Conservation (phyloP, 1,284 basidiomycete genomes). For the Grifola frondosa region DNA sequence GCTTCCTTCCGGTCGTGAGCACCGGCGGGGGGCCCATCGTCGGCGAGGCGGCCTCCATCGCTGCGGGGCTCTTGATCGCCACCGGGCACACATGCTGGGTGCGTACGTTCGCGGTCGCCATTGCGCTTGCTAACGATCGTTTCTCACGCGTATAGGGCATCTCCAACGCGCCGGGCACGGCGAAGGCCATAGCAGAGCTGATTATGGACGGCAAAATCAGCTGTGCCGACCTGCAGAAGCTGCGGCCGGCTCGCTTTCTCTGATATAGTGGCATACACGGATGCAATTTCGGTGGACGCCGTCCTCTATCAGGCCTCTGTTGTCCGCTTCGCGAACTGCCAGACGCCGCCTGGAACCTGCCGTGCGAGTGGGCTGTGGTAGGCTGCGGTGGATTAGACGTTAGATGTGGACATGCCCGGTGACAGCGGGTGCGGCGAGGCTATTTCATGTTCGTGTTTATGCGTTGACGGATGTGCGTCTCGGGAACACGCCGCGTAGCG, state of each 20-base stretch:
- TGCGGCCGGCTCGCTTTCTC: slow-evolving; percentile 28
- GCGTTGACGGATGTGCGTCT: too few relatives aligned
- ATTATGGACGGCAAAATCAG: slow-evolving; percentile 55
- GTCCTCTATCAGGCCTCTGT: too few relatives aligned
- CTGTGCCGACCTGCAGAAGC: slow-evolving; percentile 48
- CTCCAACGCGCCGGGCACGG: slow-evolving; percentile 72
- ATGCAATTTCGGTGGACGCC: too few relatives aligned
- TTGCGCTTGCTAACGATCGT: neutral
- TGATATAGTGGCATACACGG: slow-evolving; percentile 1
- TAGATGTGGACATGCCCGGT: too few relatives aligned
- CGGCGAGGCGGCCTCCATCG: slow-evolving; percentile 48
- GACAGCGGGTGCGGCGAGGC: too few relatives aligned
- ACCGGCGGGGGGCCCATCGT: slow-evolving; percentile 57
- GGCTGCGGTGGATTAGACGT: too few relatives aligned
- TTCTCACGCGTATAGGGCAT: slow-evolving; percentile 52
- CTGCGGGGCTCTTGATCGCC: slow-evolving; percentile 57
- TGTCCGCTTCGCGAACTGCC: too few relatives aligned
- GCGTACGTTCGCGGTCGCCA: slow-evolving; percentile 6
- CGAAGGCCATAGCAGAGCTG: slow-evolving; percentile 55
- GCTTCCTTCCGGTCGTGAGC: slow-evolving; percentile 60
- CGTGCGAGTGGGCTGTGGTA: too few relatives aligned
- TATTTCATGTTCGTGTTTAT: too few relatives aligned
- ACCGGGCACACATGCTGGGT: slow-evolving; percentile 65
- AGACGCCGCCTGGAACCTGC: too few relatives aligned
- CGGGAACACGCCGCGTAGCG: too few relatives aligned